phyloP scores from a whole-genome alignment of 768 basidiomycete species.

The Rhizopogon rudus region DNA sequence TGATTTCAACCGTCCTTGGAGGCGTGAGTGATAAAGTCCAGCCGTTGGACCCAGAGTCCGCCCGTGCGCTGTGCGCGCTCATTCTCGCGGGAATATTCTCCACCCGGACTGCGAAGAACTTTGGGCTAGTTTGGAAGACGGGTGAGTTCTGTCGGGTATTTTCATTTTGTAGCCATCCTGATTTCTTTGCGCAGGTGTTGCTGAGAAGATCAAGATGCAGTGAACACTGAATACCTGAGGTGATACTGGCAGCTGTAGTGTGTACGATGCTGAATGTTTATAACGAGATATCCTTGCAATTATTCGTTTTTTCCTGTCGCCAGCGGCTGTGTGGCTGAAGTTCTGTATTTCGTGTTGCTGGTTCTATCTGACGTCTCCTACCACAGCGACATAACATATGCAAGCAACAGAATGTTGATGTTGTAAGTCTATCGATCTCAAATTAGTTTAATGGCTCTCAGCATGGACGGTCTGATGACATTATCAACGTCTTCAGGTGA shows the following conservation, averaged over 20 bases:
- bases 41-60: constrained; percentile 57
- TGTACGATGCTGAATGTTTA: not conserved
- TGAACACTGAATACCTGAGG: not conserved
- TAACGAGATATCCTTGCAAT: not conserved
- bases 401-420: no score
- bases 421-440: no score
- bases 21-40: constrained; percentile 29
- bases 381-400: no score
- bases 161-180: not conserved
- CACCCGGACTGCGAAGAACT: constrained; percentile 63
- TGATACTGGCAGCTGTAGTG: not conserved
- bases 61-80: constrained; percentile 68
- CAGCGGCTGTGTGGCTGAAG: no score
- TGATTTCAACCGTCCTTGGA: constrained; percentile 46
- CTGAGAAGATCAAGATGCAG: constrained; percentile 25
- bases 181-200: constrained; percentile 6
- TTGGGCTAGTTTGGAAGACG: constrained; percentile 25
- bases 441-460: no score
- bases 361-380: no score
- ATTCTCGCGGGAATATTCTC: constrained; percentile 59
- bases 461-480: no score
- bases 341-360: no score
- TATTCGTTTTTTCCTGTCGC: no score
- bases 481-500: no score
- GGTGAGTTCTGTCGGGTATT: constrained; percentile 7